Conservation (phyloP, 2,329 filamentous ascomycete species). For the Fusarium decemcellulare region DNA sequence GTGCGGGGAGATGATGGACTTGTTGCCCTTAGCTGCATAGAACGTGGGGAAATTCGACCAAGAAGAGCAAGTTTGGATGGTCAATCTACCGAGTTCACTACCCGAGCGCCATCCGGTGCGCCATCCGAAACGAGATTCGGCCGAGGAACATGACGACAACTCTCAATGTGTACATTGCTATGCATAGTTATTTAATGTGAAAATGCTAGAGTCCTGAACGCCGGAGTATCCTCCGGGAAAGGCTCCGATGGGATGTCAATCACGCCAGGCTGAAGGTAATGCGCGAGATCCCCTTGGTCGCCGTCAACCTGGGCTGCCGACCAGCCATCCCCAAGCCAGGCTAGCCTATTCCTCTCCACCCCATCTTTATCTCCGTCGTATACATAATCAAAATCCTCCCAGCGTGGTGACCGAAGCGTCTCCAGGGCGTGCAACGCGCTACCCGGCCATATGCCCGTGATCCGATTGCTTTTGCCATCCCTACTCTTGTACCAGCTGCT, state of each 20-base stretch:
- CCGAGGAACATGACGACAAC: too few species aligned
- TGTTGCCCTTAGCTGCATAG: too few species aligned
- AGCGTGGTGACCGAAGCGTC: background rate
- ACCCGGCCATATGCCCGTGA: background rate
- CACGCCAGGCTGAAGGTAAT: constrained; percentile 16
- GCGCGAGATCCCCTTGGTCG: constrained; percentile 3
- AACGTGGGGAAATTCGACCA: too few species aligned
- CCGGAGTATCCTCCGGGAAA: constrained; percentile 1
- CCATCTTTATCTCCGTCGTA: background rate
- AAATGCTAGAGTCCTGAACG: background rate
- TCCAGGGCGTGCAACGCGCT: constrained; percentile 1
- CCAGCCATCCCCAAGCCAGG: constrained; percentile 11
- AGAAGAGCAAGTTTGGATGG: too few species aligned
- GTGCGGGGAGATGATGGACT: too few species aligned
- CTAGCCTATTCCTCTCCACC: background rate
- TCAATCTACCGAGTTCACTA: too few species aligned
- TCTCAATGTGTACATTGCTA: too few species aligned
- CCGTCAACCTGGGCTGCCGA: constrained; percentile 11
- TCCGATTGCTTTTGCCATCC: background rate
- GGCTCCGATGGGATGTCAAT: constrained; percentile 18
- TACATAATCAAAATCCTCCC: constrained; percentile 4
- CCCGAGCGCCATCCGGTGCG: too few species aligned
- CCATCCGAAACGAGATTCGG: too few species aligned
- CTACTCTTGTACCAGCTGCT: constrained; percentile 7
- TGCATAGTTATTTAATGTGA: background rate